Evolutionary conservation across 2,329 filamentous ascomycete genomes (phyloP).

Genomic region (Microcyclospora tardicrescens): DNA sequence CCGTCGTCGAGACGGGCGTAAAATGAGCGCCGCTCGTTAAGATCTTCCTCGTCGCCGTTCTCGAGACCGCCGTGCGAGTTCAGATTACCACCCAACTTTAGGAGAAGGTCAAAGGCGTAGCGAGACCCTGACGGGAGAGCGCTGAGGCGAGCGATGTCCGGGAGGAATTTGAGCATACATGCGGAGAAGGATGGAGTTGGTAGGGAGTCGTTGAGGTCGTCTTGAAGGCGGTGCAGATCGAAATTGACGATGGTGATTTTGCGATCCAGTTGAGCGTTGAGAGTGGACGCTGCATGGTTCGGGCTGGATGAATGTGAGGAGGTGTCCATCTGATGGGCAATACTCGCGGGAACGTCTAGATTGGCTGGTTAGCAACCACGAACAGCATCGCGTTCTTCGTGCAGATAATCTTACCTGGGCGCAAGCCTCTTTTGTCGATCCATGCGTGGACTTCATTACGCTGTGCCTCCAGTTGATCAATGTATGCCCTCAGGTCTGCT

Average conservation of each 20-base stretch:
- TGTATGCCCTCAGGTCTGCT: slow-evolving; percentile 36
- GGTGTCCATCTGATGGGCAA: slow-evolving; percentile 41
- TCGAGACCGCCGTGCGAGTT: slow-evolving; percentile 42
- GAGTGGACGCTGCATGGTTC: slow-evolving; percentile 36
- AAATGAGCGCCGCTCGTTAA: slow-evolving; percentile 36
- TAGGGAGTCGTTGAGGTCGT: slow-evolving; percentile 42
- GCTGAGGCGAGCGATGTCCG: slow-evolving; percentile 39
- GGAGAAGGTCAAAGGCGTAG: slow-evolving; percentile 40
- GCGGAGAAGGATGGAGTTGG: slow-evolving; percentile 40
- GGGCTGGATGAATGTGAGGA: slow-evolving; percentile 25
- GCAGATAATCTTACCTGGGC: slow-evolving; percentile 33
- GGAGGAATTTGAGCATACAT: slow-evolving; percentile 43
- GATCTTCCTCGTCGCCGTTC: slow-evolving; percentile 35
- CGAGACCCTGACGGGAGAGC: slow-evolving; percentile 35
- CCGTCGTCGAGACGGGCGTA: slow-evolving; percentile 36
- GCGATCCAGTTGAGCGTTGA: slow-evolving; percentile 45
- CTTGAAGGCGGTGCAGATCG: slow-evolving; percentile 42
- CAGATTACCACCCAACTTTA: slow-evolving; percentile 43
- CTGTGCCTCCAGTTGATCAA: slow-evolving; percentile 40
- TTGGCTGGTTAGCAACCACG: slow-evolving; percentile 1
- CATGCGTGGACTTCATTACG: slow-evolving; percentile 39
- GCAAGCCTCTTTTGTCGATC: slow-evolving; percentile 42
- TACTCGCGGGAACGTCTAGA: slow-evolving; percentile 38
- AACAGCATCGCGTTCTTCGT: background rate
- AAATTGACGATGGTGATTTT: slow-evolving; percentile 47